phyloP scores from a whole-genome alignment of 148 eudicot genomes.

The Amaranthus hypochondriacus region DNA sequence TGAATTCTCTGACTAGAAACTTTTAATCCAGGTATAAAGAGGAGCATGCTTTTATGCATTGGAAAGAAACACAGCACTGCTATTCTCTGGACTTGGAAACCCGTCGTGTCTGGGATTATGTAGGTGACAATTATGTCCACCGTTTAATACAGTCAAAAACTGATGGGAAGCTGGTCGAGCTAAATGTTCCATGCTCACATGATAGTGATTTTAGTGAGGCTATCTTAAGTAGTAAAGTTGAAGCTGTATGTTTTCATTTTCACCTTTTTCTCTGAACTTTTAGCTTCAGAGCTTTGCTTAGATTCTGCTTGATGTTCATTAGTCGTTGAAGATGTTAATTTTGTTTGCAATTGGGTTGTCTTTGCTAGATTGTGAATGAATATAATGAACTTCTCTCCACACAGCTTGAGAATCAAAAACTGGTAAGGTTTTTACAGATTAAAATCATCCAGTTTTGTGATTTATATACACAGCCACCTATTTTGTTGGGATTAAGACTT shows the following conservation, averaged over 20 bases:
- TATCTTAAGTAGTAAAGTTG: slow-evolving; percentile 66
- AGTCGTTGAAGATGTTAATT: background rate
- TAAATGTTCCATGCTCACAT: slow-evolving; percentile 61
- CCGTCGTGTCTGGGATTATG: slow-evolving; percentile 94
- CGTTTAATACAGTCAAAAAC: slow-evolving; percentile 90
- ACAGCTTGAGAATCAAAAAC: slow-evolving; percentile 87
- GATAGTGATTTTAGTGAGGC: slow-evolving; percentile 60
- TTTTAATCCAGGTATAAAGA: slow-evolving; percentile 68
- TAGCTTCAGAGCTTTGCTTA: background rate
- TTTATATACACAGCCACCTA: background rate
- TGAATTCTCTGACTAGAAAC: slow-evolving; percentile 21
- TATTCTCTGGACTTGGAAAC: slow-evolving; percentile 94
- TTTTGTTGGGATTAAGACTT: background rate
- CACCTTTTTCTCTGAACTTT: background rate
- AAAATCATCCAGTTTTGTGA: background rate
- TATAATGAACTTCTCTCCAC: slow-evolving; percentile 86
- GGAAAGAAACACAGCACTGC: slow-evolving; percentile 97
- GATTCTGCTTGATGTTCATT: background rate
- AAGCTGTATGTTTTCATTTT: slow-evolving; percentile 47
- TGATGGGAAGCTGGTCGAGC: slow-evolving; percentile 90
- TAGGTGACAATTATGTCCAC: slow-evolving; percentile 89
- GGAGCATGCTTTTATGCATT: slow-evolving; percentile 80
- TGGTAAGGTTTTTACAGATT: slow-evolving; percentile 36
- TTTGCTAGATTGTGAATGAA: slow-evolving; percentile 69
- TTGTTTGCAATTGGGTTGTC: background rate